These are phyloP conservation scores for Fragaria nilgerrensis DNA, from an alignment of 306 rosid genomes.

Conservation along the genomic window DNA sequence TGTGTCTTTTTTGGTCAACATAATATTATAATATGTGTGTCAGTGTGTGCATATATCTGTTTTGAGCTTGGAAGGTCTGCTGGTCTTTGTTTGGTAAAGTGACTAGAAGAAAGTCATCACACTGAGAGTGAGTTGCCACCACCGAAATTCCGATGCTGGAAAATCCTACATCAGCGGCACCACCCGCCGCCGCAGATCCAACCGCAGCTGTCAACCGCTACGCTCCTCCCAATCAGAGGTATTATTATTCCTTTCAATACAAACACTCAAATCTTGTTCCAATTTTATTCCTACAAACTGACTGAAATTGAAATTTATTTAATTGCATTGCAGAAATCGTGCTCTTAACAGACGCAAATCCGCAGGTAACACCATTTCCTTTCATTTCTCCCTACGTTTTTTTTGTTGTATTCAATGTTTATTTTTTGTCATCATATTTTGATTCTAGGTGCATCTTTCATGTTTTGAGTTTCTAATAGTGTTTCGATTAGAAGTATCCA, in stretches of 20 bases:
- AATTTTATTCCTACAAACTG: background rate
- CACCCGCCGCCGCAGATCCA: constrained; percentile 33
- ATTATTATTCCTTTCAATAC: background rate
- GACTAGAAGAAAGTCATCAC: background rate
- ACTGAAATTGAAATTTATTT: background rate
- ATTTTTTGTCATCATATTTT: too few species aligned
- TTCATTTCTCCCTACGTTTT: too few species aligned
- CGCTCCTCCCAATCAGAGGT: constrained; percentile 76
- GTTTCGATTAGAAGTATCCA: background rate
- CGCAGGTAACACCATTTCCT: constrained; percentile 35
- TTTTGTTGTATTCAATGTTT: too few species aligned
- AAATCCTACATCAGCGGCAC: constrained; percentile 32
- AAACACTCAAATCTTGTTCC: background rate
- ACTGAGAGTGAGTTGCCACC: background rate
- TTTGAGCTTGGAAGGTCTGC: background rate
- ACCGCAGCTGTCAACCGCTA: constrained; percentile 44
- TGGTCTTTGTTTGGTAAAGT: background rate
- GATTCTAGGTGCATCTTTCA: too few species aligned
- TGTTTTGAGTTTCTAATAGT: background rate
- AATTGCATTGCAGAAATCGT: constrained; percentile 47
- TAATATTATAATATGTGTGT: too few species aligned
- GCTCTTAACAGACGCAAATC: constrained; percentile 62
- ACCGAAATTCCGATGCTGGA: constrained; percentile 43
- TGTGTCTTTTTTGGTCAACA: too few species aligned
- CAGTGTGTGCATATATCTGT: too few species aligned